A percentile compares a stretch with the other conserved stretches of the same genome.
These are phyloP conservation scores for Nectriaceae sp. DNA, from an alignment of 2,329 filamentous ascomycete genomes.

Conservation along the genomic window DNA sequence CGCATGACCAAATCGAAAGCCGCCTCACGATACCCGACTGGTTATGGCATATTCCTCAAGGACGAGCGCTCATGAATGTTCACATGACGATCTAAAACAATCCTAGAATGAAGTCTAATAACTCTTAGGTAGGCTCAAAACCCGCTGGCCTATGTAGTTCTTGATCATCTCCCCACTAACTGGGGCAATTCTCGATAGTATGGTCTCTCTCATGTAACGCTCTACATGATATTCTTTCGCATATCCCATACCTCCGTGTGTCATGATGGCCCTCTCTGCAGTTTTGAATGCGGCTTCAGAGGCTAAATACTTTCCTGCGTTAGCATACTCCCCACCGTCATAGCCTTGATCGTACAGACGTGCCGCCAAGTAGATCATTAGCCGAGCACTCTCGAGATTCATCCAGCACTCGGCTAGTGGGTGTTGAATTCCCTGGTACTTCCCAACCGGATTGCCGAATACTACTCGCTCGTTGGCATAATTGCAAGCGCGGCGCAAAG, in stretches of 20 bases:
- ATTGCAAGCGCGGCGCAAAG: constrained; percentile 7
- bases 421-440: constrained; percentile 17
- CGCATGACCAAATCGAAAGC: too few species aligned
- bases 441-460: constrained; percentile 7
- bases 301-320: not conserved
- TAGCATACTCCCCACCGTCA: not conserved
- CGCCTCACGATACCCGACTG: too few species aligned
- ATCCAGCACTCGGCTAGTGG: constrained; percentile 17
- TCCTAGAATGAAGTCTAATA: too few species aligned
- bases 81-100: too few species aligned
- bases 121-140: not conserved
- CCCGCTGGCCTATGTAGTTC: not conserved
- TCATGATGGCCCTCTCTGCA: not conserved
- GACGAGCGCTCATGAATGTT: too few species aligned
- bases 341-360: not conserved
- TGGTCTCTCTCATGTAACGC: not conserved
- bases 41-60: too few species aligned
- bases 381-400: constrained; percentile 15
- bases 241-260: not conserved
- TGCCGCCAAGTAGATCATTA: constrained; percentile 15
- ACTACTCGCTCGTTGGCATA: constrained; percentile 13
- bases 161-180: not conserved
- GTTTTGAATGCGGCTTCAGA: not conserved
- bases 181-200: not conserved
- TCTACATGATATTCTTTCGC: not conserved